These are phyloP conservation scores for Ogataea glucozyma DNA, from an alignment of 805 yeast species.

Conservation along the genomic window DNA sequence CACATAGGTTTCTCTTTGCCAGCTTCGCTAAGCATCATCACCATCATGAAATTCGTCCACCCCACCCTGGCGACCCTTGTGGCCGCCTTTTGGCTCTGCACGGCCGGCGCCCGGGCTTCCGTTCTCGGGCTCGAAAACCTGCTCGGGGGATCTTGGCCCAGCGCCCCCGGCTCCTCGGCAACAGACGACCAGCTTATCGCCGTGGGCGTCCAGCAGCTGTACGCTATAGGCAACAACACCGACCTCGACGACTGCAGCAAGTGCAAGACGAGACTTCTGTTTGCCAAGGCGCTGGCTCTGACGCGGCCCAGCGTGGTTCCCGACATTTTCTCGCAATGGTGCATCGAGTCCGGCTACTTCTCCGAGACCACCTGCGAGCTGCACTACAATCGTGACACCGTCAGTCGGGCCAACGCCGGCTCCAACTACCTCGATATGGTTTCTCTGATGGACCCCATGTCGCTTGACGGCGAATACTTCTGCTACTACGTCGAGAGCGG, in stretches of 20 bases:
- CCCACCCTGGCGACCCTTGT: too few species aligned
- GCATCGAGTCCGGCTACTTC: slow-evolving; percentile 36
- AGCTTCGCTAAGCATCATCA: too few species aligned
- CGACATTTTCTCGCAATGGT: slow-evolving; percentile 44
- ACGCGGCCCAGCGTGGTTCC: slow-evolving; percentile 45
- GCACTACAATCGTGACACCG: slow-evolving; percentile 40
- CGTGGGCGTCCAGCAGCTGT: slow-evolving; percentile 5
- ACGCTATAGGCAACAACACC: slow-evolving; percentile 16
- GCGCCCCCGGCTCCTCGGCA: neutral
- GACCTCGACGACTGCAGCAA: slow-evolving; percentile 32
- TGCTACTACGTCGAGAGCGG: slow-evolving; percentile 54
- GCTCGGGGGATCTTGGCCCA: slow-evolving; percentile 6
- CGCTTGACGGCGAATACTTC: slow-evolving; percentile 59
- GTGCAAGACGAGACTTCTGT: slow-evolving; percentile 37
- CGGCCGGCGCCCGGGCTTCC: neutral
- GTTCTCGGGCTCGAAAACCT: neutral
- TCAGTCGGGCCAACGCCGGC: slow-evolving; percentile 38
- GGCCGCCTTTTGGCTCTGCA: neutral
- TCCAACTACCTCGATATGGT: slow-evolving; percentile 53
- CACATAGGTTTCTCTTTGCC: too few species aligned
- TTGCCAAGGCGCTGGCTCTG: slow-evolving; percentile 41
- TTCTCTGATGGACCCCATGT: slow-evolving; percentile 50
- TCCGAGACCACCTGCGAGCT: slow-evolving; percentile 32
- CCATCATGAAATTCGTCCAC: too few species aligned
- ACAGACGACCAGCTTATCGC: slow-evolving; percentile 11